Conservation (phyloP, 176 grass and related monocot genomes). For the Ananas comosus region DNA sequence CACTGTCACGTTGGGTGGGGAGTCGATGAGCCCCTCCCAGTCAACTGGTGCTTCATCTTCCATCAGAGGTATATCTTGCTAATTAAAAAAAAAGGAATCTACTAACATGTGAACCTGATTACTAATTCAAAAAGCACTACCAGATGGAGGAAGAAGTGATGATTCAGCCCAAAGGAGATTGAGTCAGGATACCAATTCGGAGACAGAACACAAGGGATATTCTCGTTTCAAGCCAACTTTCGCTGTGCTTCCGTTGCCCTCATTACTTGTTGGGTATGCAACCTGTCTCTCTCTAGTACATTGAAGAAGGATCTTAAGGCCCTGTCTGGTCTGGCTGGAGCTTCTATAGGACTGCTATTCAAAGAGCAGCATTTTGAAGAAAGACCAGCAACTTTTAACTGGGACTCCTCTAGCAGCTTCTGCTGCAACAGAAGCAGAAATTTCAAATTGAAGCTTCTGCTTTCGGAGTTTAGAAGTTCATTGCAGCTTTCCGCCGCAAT, state of each 20-base stretch:
- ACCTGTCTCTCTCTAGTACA: background rate
- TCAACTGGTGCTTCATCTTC: conserved; percentile 34
- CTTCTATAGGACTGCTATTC: no score
- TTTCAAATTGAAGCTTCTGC: no score
- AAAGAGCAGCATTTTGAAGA: no score
- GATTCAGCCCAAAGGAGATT: conserved; percentile 47
- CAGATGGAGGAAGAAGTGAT: conserved; percentile 41
- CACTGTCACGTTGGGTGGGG: conserved; percentile 42
- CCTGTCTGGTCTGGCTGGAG: no score
- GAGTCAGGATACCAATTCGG: conserved; percentile 46
- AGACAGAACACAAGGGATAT: conserved; percentile 67
- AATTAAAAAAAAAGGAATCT: background rate
- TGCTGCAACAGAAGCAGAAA: no score
- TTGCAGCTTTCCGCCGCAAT: no score
- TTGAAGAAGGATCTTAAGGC: background rate
- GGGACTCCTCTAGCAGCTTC: no score
- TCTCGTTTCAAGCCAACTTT: conserved; percentile 60
- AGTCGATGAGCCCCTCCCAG: conserved; percentile 65
- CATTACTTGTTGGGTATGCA: conserved; percentile 81
- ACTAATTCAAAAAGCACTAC: conserved; percentile 27
- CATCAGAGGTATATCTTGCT: conserved; percentile 48
- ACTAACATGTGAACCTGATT: conserved; percentile 13
- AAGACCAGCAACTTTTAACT: no score
- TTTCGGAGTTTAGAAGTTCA: no score
- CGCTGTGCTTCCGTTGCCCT: conserved; percentile 58